These are phyloP conservation scores for Westerdykella aurantiaca DNA, from an alignment of 2,329 filamentous ascomycete genomes.

Conservation along the genomic window DNA sequence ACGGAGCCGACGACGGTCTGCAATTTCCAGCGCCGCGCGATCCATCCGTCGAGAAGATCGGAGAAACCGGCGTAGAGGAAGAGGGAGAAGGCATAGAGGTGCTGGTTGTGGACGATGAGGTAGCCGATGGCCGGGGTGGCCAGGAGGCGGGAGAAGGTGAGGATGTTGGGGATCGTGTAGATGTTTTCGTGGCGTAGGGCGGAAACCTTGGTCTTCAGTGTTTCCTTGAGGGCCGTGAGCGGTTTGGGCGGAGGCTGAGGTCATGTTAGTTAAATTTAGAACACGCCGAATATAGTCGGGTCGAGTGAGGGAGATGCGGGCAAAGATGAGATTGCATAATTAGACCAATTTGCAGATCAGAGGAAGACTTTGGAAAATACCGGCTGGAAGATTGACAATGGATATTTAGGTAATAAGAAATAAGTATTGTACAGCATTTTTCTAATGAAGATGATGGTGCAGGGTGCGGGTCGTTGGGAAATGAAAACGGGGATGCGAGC, in stretches of 20 bases:
- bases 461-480: no score
- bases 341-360: no score
- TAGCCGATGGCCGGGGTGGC: conserved; percentile 84
- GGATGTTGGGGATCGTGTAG: conserved; percentile 90
- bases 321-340: not conserved
- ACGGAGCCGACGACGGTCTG: conserved; percentile 93
- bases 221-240: conserved; percentile 17
- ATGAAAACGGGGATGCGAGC: no score
- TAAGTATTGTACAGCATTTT: no score
- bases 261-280: not conserved
- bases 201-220: conserved; percentile 26
- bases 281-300: no score
- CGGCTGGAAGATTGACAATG: no score
- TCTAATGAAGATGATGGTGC: no score
- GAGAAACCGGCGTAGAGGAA: conserved; percentile 90
- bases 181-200: conserved; percentile 66
- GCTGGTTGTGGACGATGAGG: conserved; percentile 75
- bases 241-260: conserved; percentile 7
- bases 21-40: conserved; percentile 78
- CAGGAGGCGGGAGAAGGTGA: conserved; percentile 79
- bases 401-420: no score
- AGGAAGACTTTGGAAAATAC: no score
- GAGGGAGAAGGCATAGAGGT: conserved; percentile 72
- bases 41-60: conserved; percentile 89
- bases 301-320: not conserved